A percentile compares a stretch with the other conserved stretches of the same genome.
phyloP scores from a whole-genome alignment of 345 rosid species.

The Populus ilicifolia region DNA sequence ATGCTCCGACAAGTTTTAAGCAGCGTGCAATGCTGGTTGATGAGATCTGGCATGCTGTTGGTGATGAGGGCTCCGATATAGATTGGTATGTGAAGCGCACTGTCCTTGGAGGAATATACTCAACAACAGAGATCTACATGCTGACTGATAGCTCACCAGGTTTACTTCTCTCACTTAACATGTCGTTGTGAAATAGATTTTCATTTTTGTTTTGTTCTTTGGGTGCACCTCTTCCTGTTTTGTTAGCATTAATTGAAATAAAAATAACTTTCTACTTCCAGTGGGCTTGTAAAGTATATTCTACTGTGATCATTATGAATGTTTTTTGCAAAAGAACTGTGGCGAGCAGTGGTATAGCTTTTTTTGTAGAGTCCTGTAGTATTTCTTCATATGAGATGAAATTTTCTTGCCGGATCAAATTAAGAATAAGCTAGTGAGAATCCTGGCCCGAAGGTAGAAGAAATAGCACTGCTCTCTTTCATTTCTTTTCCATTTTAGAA shows the following conservation, averaged over 20 bases:
- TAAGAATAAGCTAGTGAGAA: neutral
- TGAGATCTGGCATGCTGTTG: conserved; percentile 86
- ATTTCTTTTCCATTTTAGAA: neutral
- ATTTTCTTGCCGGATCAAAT: neutral
- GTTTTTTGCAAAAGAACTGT: neutral
- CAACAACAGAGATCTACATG: conserved; percentile 93
- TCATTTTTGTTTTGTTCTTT: neutral
- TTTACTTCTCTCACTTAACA: conserved; percentile 17
- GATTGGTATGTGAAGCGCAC: conserved; percentile 94
- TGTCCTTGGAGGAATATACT: conserved; percentile 87
- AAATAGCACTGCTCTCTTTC: neutral
- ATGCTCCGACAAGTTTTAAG: conserved; percentile 77
- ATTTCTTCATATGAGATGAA: neutral
- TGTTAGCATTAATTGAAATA: neutral
- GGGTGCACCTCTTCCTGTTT: neutral
- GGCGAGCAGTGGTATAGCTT: too few species aligned
- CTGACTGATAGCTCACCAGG: conserved; percentile 88
- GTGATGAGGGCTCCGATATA: conserved; percentile 65
- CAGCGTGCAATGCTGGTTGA: conserved; percentile 81
- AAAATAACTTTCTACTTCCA: neutral
- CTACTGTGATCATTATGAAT: neutral
- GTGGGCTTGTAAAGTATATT: neutral
- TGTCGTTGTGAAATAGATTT: neutral
- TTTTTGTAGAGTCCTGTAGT: too few species aligned
- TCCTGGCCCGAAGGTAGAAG: neutral